Evolutionary conservation across 176 grass and related monocot genomes (phyloP).

Genomic region (Cocos nucifera): DNA sequence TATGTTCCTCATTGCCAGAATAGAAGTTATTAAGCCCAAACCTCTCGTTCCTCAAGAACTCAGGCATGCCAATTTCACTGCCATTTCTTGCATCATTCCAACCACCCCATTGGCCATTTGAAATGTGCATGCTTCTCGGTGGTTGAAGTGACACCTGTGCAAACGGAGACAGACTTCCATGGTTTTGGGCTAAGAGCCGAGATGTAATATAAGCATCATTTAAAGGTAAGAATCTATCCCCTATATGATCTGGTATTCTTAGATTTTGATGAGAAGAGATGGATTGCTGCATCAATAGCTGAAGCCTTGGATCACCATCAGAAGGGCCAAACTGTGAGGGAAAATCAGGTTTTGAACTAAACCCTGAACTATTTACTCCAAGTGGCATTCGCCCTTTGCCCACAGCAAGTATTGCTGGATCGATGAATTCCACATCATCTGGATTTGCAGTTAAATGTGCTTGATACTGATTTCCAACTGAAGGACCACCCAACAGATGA

Average conservation of each 20-base stretch:
- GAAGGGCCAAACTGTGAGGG: slow-evolving; percentile 38
- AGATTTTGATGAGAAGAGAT: slow-evolving; percentile 55
- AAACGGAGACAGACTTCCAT: slow-evolving; percentile 39
- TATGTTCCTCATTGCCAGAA: slow-evolving; percentile 45
- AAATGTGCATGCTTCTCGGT: slow-evolving; percentile 42
- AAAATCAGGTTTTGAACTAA: slow-evolving; percentile 44
- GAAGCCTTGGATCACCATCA: slow-evolving; percentile 62
- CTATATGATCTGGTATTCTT: slow-evolving; percentile 39
- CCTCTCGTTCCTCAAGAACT: slow-evolving; percentile 46
- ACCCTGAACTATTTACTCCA: slow-evolving; percentile 43
- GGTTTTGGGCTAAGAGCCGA: slow-evolving; percentile 43
- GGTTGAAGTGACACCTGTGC: slow-evolving; percentile 36
- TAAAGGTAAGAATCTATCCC: slow-evolving; percentile 40
- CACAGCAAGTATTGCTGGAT: slow-evolving; percentile 89
- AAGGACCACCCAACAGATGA: slow-evolving; percentile 28
- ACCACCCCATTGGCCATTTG: slow-evolving; percentile 59
- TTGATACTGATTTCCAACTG: slow-evolving; percentile 47
- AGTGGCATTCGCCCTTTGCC: slow-evolving; percentile 66
- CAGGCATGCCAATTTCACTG: slow-evolving; percentile 36
- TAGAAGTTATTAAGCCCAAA: slow-evolving; percentile 37
- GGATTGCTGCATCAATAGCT: slow-evolving; percentile 55
- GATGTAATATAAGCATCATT: slow-evolving; percentile 66
- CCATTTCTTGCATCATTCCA: slow-evolving; percentile 60
- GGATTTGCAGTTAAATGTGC: slow-evolving; percentile 40
- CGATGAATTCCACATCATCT: slow-evolving; percentile 68